Conservation (phyloP, 1,139 yeast species). For the Suhomyces kunorum region DNA sequence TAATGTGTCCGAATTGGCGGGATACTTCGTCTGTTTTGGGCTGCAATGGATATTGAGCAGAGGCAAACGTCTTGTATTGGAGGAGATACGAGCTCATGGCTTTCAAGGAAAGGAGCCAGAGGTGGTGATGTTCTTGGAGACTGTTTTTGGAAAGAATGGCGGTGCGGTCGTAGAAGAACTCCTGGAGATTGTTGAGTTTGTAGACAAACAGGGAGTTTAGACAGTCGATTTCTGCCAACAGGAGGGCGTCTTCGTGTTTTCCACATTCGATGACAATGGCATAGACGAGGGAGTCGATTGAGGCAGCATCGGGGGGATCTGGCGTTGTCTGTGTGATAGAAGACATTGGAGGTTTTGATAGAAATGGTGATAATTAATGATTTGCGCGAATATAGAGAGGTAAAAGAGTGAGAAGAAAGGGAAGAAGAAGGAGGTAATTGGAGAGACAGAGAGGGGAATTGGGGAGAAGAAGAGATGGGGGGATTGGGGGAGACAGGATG, state of each 20-base stretch:
- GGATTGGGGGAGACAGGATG: too few relatives aligned
- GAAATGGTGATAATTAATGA: background rate
- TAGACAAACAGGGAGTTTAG: slow-evolving; percentile 12
- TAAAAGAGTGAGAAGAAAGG: background rate
- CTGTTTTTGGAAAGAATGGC: slow-evolving; percentile 18
- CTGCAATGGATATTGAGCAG: slow-evolving; percentile 9
- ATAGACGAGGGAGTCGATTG: slow-evolving; percentile 6
- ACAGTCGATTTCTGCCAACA: slow-evolving; percentile 1
- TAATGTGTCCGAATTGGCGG: slow-evolving; percentile 3
- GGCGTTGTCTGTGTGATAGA: slow-evolving; percentile 10
- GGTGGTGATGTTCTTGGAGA: slow-evolving; percentile 17
- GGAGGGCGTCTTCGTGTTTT: slow-evolving; percentile 6
- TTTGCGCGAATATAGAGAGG: background rate
- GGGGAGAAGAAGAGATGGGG: too few relatives aligned
- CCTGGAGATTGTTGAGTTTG: slow-evolving; percentile 23
- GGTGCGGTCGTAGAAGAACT: slow-evolving; percentile 21
- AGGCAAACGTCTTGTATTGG: slow-evolving; percentile 15
- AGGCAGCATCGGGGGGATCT: slow-evolving; percentile 4
- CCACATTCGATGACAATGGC: slow-evolving; percentile 6
- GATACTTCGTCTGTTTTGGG: slow-evolving; percentile 9
- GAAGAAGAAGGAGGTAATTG: background rate
- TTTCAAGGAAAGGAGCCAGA: slow-evolving; percentile 26
- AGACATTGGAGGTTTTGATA: too few relatives aligned
- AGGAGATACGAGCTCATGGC: slow-evolving; percentile 15
- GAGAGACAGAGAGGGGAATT: background rate